Evolutionary conservation across 129 eudicot genomes (phyloP).

Genomic region (Sambucus nigra): DNA sequence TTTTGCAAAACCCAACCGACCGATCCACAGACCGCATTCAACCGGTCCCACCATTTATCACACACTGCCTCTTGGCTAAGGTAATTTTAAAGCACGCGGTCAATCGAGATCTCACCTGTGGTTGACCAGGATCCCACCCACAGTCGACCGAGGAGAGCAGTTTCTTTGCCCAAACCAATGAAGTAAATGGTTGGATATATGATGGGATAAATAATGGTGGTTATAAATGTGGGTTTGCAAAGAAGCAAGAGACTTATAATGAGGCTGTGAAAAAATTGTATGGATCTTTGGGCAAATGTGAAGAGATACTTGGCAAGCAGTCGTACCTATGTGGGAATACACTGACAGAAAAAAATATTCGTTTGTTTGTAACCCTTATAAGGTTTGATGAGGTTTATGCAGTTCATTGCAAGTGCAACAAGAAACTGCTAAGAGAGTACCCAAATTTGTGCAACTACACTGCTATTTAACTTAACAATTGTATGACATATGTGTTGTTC

Average conservation of each 20-base stretch:
- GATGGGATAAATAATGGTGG: slow-evolving; percentile 83
- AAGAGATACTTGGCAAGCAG: slow-evolving; percentile 78
- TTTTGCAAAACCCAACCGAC: too few relatives aligned
- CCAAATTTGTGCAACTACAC: slow-evolving; percentile 71
- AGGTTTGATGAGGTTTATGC: slow-evolving; percentile 98
- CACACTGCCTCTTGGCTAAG: too few relatives aligned
- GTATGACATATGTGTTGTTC: too few relatives aligned
- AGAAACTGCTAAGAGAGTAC: slow-evolving; percentile 61
- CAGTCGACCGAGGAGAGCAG: too few relatives aligned
- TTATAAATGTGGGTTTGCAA: slow-evolving; percentile 83
- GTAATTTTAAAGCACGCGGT: too few relatives aligned
- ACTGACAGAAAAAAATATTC: slow-evolving; percentile 79
- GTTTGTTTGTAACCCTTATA: slow-evolving; percentile 85
- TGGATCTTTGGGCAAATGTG: slow-evolving; percentile 83
- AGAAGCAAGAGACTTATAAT: slow-evolving; percentile 77
- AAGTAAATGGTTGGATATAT: slow-evolving; percentile 64
- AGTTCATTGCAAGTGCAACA: slow-evolving; percentile 94
- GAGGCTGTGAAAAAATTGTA: slow-evolving; percentile 78
- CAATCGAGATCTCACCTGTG: too few relatives aligned
- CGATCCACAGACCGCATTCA: too few relatives aligned
- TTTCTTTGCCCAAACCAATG: slow-evolving; percentile 60
- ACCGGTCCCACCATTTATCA: too few relatives aligned
- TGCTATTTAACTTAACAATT: too few relatives aligned
- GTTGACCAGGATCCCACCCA: too few relatives aligned
- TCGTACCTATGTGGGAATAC: slow-evolving; percentile 65